Base-by-base conservation (phyloP, 2,329 filamentous ascomycete genomes). In the Cladosporium sp. region DNA sequence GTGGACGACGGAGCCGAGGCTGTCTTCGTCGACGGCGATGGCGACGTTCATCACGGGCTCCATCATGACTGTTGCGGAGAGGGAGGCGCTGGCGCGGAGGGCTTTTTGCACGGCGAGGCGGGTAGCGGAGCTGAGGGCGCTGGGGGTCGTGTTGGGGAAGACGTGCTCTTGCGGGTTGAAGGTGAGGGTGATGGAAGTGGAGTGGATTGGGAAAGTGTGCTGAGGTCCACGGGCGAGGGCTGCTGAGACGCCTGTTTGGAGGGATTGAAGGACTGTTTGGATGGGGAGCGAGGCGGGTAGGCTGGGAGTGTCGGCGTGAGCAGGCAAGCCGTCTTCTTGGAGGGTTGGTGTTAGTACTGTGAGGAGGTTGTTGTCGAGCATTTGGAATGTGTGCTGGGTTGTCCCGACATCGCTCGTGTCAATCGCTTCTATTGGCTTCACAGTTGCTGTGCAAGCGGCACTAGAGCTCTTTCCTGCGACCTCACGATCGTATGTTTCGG, bases 41-140 rank as follows among this genome's bases (percentile, higher is more conserved):
- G 89, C 88, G 5, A 91, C 92, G 67, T 89, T 88, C 92, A 98
- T 97, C 64, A 99, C 91, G 1, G 95, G 95, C 75, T 99, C 95
- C 80, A 98, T 90, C 46, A 99, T 82, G 1, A 85, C 85, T 1
- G 92, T 85, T 2, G 82, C 80, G 37, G 68, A 68, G 2, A 80
- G 75, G 31, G 80, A 77, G 11, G 83, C 79, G 0, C 88, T 87
- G 21, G 87, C 83, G 60, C 86, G 85, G 0, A 98, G 84, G 0
- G 89, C 89, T 10, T 85, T 82, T 66, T 89, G 86, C 0, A 93
- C 89, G 2, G 91, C 91, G 74, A 78, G 86, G 75, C 79, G 88
- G 71, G 83, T 88, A 67, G 83, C 92, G 79, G 83, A 92, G 73
- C 86, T 93, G 76, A 82, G 84, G 70, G 82, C 90, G 0, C 87